Evolutionary conservation across 2,329 filamentous ascomycete species (phyloP), one percentile per base, ranked within the genome.

Genomic region (Botrytis paeoniae): DNA sequence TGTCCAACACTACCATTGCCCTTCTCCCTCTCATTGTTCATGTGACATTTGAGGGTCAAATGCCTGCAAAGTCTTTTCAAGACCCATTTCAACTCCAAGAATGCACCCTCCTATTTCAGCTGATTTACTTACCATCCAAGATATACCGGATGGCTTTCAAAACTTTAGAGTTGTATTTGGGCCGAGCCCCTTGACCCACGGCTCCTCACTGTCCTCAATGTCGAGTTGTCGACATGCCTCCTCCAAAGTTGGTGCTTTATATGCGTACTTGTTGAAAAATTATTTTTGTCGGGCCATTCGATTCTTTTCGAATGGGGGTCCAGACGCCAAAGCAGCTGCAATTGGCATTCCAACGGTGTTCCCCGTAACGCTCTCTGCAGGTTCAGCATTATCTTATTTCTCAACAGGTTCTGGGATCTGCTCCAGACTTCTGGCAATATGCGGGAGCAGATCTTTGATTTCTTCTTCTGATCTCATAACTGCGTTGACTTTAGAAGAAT

Each of bases 11-110:
- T 16, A 16, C 0, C 25, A 16, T 51, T n/a, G 0, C 48, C 48
- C 25, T 16, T n/a, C 25, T n/a, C 1, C 10, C 25, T 14, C 48
- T 54, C 12, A n/a, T n/a, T n/a, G 1, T 54, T n/a, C 25, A 54
- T 16, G 25, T n/a, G 25, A 0, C 5, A 54, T n/a, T 16, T 54
- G 48, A n/a, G 1, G 1, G 12, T 5, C 1, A 0, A 1, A 54
- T n/a, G 12, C 48, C 0, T 54, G 25, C 4, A 7, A 54, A 54
- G 25, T 54, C 25, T n/a, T 54, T n/a, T 12, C 48, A 16, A 54
- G 12, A 54, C 48, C 48, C 48, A 54, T 16, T 16, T 16, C 25
- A 3, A n/a, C 25, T 16, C 12, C 25, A n/a, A 54, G 48, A 7
- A n/a, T 16, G 7, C 12, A 54, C 1, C 25, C 48, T n/a, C 12